Percentiles rank a stretch among this genome's conserved stretches.
Conservation (phyloP, 768 basidiomycete genomes). For the Russula emetica region DNA sequence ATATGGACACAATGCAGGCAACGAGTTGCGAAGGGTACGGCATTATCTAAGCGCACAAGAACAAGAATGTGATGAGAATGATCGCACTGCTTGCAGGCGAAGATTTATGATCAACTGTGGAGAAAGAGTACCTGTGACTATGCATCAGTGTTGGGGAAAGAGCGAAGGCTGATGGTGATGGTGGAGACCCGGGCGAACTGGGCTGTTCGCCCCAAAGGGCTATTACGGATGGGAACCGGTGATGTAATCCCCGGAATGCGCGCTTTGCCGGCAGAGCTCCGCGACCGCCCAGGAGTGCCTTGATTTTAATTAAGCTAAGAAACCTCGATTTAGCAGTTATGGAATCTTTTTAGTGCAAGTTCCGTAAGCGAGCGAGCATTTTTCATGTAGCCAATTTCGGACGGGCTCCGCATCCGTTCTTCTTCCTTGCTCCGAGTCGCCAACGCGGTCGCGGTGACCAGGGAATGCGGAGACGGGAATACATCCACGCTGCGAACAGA, state of each 20-base stretch:
- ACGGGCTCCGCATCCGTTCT: slow-evolving; percentile 24
- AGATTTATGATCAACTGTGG: slow-evolving; percentile 11
- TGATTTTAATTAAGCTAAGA: slow-evolving; percentile 30
- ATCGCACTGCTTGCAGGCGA: slow-evolving; percentile 11
- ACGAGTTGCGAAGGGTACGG: slow-evolving; percentile 27
- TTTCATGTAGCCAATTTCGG: slow-evolving; percentile 29
- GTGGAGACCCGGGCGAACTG: not conserved
- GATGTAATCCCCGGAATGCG: slow-evolving; percentile 27
- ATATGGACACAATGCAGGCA: slow-evolving; percentile 27
- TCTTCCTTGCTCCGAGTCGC: slow-evolving; percentile 28
- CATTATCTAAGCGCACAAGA: slow-evolving; percentile 29
- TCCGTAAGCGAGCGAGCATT: slow-evolving; percentile 18
- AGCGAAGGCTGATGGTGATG: not conserved
- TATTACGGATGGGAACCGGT: slow-evolving; percentile 19
- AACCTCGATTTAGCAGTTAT: slow-evolving; percentile 28
- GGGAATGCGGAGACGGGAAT: not conserved
- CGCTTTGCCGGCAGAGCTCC: slow-evolving; percentile 24
- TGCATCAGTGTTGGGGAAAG: not conserved
- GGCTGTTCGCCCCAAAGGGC: not conserved
- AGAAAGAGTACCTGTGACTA: not conserved
- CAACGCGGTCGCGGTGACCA: slow-evolving; percentile 13
- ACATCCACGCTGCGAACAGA: not conserved
- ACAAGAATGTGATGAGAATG: slow-evolving; percentile 20
- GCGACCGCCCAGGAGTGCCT: slow-evolving; percentile 27
- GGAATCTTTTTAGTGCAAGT: slow-evolving; percentile 22